Base-by-base conservation (phyloP, 2,329 filamentous ascomycete genomes). In the Dactylellina cionopaga region DNA sequence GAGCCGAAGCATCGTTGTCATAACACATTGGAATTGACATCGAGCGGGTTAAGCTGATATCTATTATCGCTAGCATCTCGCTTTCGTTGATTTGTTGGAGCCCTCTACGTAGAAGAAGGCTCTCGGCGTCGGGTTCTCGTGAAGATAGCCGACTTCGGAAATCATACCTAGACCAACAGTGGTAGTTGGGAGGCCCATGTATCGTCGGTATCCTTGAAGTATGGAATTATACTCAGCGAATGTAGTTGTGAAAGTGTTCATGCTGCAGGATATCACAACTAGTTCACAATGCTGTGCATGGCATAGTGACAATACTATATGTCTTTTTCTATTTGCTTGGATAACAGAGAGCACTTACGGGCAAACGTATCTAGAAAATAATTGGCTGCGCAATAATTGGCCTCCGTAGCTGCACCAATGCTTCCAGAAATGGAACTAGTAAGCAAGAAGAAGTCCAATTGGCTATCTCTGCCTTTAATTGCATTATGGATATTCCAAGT, bases 401-500 rank as follows among this genome's bases (percentile, higher is more conserved):
- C 73, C 73, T 86, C 84, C 0, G 81, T 80, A 0, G 62, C 51
- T 46, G 80, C 80, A 0, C 82, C 82, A 0, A 77, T 74, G 0
- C 81, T 76, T 5, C 59, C 76, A 3, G 78, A 72, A 1, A 80
- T 68, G 0, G 82, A 84, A 0, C 80, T 81, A 41, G 83, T 80
- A 31, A 81, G 73, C 11, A 84, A 75, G 74, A 84, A 82, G 54
- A 82, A 83, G 41, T 82, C 81, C 0, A 82, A 77, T 75, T 7
- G 4, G 75, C 55, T 0, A 78, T 75, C 39, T 76, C 77, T 9
- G 78, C 78, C 76, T 17, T 78, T 70, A 1, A 85, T 79, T 1
- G 81, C 81, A 13, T 81, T 79, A 76, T 87, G 84, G 55, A 86
- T 81, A 76, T 87, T 87, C 82, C 83, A 84, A 1, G 83, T 83